These are phyloP conservation scores for Rhizomucor pusillus DNA, from an alignment of 371 early-diverging fungal genomes.

Conservation along the genomic window DNA sequence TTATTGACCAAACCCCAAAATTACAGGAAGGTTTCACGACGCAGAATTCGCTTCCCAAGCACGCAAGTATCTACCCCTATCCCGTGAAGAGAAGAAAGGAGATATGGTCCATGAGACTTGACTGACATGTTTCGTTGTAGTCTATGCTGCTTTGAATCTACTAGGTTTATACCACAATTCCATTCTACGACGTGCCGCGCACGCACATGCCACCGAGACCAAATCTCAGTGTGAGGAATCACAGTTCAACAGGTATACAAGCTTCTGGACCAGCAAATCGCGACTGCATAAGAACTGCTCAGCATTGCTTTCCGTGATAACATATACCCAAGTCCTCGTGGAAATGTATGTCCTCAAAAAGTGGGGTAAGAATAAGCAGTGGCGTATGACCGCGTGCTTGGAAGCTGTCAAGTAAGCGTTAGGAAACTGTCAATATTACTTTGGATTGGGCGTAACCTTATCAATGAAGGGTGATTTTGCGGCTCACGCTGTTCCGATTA, in stretches of 20 bases:
- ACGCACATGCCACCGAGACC: conserved; percentile 32
- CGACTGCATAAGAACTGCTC: conserved; percentile 54
- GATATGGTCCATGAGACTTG: too few relatives aligned
- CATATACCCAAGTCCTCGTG: conserved; percentile 76
- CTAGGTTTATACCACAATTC: conserved; percentile 87
- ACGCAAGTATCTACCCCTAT: conserved; percentile 44
- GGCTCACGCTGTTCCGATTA: conserved; percentile 56
- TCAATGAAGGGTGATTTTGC: conserved; percentile 50
- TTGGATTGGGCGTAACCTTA: not conserved
- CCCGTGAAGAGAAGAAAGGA: not conserved
- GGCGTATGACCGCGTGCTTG: conserved; percentile 64
- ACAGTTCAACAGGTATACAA: conserved; percentile 81
- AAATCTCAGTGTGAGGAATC: conserved; percentile 51
- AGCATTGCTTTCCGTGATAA: conserved; percentile 65
- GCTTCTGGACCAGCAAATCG: conserved; percentile 50
- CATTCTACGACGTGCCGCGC: conserved; percentile 70
- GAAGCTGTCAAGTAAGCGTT: conserved; percentile 73
- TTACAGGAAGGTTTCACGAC: conserved; percentile 85
- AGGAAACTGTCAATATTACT: not conserved
- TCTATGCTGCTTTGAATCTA: conserved; percentile 80
- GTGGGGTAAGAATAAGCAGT: conserved; percentile 62
- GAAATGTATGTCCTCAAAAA: conserved; percentile 84
- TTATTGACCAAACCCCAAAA: conserved; percentile 1
- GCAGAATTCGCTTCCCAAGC: conserved; percentile 93
- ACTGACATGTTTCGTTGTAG: conserved; percentile 28